phyloP scores from a whole-genome alignment of 164 flowering plant species.

The Amborella trichopoda region DNA sequence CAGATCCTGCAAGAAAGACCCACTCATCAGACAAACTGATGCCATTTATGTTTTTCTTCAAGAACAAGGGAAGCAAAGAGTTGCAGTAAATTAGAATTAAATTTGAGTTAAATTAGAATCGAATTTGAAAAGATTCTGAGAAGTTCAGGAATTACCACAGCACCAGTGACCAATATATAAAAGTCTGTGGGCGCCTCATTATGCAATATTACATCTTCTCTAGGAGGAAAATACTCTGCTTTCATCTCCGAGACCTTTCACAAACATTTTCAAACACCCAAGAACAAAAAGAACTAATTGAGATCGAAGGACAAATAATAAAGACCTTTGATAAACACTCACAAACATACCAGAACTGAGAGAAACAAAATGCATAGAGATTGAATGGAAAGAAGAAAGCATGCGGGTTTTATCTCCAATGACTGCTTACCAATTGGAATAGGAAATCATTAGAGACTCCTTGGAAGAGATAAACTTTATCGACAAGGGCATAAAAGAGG shows the following conservation, averaged over 20 bases:
- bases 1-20: conserved; percentile 51
- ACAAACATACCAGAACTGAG: background rate
- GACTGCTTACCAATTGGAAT: conserved; percentile 71
- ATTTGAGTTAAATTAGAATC: background rate
- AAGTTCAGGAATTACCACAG: conserved; percentile 43
- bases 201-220: conserved; percentile 86
- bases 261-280: background rate
- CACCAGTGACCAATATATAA: conserved; percentile 70
- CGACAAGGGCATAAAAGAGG: conserved; percentile 70
- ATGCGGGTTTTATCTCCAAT: no score
- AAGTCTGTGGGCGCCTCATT: conserved; percentile 98
- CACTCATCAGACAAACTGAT: background rate
- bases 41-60: no score
- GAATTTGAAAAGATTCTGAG: background rate
- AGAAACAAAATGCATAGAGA: background rate
- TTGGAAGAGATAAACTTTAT: conserved; percentile 64
- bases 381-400: no score
- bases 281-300: background rate
- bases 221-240: conserved; percentile 92
- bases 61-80: no score
- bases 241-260: conserved; percentile 89
- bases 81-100: no score
- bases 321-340: background rate
- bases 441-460: conserved; percentile 86
- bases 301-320: background rate